A percentile compares a stretch with the other conserved stretches of the same genome.
Conservation (phyloP, 2,329 filamentous ascomycete genomes). For the Pseudovirgaria hyperparasitica region DNA sequence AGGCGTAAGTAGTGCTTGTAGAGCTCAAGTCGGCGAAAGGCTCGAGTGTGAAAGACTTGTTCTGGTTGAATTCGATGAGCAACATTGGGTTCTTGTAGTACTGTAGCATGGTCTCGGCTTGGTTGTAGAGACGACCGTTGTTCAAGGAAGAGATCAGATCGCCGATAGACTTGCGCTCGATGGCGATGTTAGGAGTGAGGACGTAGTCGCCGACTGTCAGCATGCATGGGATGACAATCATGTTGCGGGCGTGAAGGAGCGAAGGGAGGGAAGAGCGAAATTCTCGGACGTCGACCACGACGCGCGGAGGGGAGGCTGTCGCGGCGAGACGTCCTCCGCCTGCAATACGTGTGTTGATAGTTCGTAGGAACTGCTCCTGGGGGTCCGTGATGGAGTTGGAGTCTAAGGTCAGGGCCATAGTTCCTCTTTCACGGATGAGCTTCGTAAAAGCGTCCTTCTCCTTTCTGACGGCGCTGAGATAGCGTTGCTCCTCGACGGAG, state of each 20-base stretch:
- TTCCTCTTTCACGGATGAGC: constrained; percentile 84
- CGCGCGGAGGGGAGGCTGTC: constrained; percentile 74
- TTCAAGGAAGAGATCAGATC: constrained; percentile 87
- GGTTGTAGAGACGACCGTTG: constrained; percentile 81
- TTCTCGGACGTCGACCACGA: constrained; percentile 92
- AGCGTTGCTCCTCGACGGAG: constrained; percentile 90
- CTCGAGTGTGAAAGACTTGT: constrained; percentile 89
- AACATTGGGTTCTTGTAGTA: constrained; percentile 86
- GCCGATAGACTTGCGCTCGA: constrained; percentile 86
- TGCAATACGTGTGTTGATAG: constrained; percentile 91
- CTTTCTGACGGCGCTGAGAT: constrained; percentile 75
- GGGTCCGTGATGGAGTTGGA: constrained; percentile 64
- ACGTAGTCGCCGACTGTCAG: constrained; percentile 95
- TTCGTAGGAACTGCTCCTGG: constrained; percentile 84
- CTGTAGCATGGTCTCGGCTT: constrained; percentile 87
- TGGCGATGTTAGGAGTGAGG: constrained; percentile 76
- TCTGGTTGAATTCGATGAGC: constrained; percentile 94
- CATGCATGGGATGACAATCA: constrained; percentile 87
- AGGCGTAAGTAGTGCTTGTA: constrained; percentile 40
- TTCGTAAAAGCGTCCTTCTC: constrained; percentile 96
- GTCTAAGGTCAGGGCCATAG: constrained; percentile 78
- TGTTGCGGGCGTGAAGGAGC: constrained; percentile 75
- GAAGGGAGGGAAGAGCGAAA: constrained; percentile 89
- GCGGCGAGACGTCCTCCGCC: constrained; percentile 76
- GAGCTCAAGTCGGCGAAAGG: constrained; percentile 37